phyloP scores from a whole-genome alignment of 352 stramenopile genomes.

The Pythium periplocum region DNA sequence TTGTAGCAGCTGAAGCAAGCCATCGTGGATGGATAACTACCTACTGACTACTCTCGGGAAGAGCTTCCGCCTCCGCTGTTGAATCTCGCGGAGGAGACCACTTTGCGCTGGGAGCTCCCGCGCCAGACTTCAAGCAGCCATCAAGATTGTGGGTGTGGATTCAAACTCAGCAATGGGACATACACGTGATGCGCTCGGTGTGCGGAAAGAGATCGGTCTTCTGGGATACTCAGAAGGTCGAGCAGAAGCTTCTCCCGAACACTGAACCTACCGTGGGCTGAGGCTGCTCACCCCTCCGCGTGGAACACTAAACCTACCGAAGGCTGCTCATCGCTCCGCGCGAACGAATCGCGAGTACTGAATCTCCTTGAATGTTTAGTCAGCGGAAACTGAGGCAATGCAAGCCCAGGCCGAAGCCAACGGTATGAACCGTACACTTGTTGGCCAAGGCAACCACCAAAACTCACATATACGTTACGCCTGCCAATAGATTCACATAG shows the following conservation, averaged over 20 bases:
- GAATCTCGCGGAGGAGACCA: conserved; percentile 9
- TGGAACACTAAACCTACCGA: too few relatives aligned
- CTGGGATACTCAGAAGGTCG: conserved; percentile 33
- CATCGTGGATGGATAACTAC: background rate
- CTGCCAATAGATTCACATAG: too few relatives aligned
- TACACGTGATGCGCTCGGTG: conserved; percentile 22
- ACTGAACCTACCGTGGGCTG: conserved; percentile 19
- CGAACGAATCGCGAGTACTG: too few relatives aligned
- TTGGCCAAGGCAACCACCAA: too few relatives aligned
- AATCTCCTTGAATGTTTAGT: too few relatives aligned
- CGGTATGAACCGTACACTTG: too few relatives aligned
- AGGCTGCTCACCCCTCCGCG: too few relatives aligned
- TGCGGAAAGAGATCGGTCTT: conserved; percentile 30
- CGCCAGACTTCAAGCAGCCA: conserved; percentile 1
- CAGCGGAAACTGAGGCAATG: too few relatives aligned
- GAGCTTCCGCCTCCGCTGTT: conserved; percentile 7
- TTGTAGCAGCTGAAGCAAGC: too few relatives aligned
- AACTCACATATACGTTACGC: too few relatives aligned
- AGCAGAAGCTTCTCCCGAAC: conserved; percentile 29
- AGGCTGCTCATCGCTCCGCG: too few relatives aligned
- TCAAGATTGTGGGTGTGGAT: background rate
- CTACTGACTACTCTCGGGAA: conserved; percentile 10
- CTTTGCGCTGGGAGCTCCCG: conserved; percentile 11
- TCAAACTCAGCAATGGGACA: background rate
- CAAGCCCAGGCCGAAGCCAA: too few relatives aligned